A percentile compares a stretch with the other conserved stretches of the same genome.
Conservation (phyloP, 371 early-diverging fungal species). For the Blakeslea trispora region DNA sequence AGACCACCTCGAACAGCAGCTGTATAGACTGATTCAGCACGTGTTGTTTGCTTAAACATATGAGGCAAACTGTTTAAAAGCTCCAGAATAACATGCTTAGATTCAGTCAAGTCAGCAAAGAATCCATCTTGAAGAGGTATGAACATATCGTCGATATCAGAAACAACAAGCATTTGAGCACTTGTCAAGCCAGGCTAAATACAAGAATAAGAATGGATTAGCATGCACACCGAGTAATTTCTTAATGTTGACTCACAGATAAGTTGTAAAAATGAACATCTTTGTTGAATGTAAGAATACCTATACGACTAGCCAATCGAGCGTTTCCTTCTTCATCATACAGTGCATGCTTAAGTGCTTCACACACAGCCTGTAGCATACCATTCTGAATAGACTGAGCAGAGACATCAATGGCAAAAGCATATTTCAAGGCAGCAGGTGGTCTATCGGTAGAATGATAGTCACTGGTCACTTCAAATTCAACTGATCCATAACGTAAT, state of each 20-base stretch:
- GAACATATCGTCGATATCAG: slow-evolving; percentile 92
- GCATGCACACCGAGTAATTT: no score
- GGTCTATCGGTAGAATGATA: slow-evolving; percentile 59
- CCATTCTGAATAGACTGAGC: slow-evolving; percentile 85
- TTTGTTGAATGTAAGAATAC: slow-evolving; percentile 90
- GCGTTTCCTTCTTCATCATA: slow-evolving; percentile 50
- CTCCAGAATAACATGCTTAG: slow-evolving; percentile 75
- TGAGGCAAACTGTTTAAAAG: slow-evolving; percentile 81
- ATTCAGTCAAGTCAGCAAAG: slow-evolving; percentile 82
- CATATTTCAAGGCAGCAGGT: slow-evolving; percentile 74
- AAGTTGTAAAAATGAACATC: slow-evolving; percentile 94
- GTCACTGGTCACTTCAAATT: slow-evolving; percentile 86
- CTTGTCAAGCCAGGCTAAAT: slow-evolving; percentile 77
- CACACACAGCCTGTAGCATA: slow-evolving; percentile 69
- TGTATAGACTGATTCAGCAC: slow-evolving; percentile 82
- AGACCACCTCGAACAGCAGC: slow-evolving; percentile 84
- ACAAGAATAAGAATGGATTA: background rate
- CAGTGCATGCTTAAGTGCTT: slow-evolving; percentile 73
- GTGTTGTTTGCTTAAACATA: slow-evolving; percentile 81
- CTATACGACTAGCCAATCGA: slow-evolving; percentile 58
- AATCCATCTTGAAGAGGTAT: slow-evolving; percentile 92
- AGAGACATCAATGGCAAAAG: slow-evolving; percentile 96
- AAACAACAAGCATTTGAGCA: slow-evolving; percentile 96
- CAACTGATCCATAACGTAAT: slow-evolving; percentile 86
- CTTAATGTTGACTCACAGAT: slow-evolving; percentile 52